phyloP scores from a whole-genome alignment of 2,329 filamentous ascomycete genomes.

The Penicillium crustosum region DNA sequence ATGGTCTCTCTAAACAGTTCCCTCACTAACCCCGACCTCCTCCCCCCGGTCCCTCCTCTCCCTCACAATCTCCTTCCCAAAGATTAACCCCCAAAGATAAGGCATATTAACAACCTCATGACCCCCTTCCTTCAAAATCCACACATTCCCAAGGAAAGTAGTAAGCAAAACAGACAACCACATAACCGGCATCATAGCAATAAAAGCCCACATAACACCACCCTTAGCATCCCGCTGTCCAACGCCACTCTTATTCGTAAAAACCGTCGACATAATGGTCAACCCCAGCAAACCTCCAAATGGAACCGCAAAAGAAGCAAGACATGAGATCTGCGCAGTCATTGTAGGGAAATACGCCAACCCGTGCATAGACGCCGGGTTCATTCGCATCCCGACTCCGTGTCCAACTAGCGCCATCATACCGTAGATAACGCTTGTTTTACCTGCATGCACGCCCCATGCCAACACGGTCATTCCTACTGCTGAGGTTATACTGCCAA shows the following conservation, averaged over 20 bases:
- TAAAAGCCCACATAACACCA: slow-evolving; percentile 65
- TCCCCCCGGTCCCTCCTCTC: background rate
- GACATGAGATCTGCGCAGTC: slow-evolving; percentile 1
- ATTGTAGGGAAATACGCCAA: background rate
- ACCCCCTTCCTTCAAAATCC: slow-evolving; percentile 39
- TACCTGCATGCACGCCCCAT: slow-evolving; percentile 8
- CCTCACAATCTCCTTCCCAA: background rate
- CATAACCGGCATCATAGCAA: slow-evolving; percentile 62
- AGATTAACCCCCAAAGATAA: background rate
- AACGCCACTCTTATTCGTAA: background rate
- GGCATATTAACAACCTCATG: slow-evolving; percentile 28
- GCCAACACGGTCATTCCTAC: background rate
- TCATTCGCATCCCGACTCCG: slow-evolving; percentile 65
- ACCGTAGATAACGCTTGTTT: slow-evolving; percentile 57
- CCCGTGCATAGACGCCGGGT: slow-evolving; percentile 61
- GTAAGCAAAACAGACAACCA: slow-evolving; percentile 48
- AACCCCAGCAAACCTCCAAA: background rate
- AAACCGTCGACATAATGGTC: slow-evolving; percentile 4
- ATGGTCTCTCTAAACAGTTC: background rate
- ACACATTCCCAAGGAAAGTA: slow-evolving; percentile 53
- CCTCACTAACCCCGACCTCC: background rate
- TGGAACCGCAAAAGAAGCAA: background rate
- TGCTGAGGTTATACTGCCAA: background rate
- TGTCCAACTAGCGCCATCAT: slow-evolving; percentile 66
- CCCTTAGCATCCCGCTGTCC: background rate